Percentiles rank a stretch among this genome's conserved stretches.
phyloP scores from a whole-genome alignment of 352 stramenopile species.

The Globisporangium iwayamae region DNA sequence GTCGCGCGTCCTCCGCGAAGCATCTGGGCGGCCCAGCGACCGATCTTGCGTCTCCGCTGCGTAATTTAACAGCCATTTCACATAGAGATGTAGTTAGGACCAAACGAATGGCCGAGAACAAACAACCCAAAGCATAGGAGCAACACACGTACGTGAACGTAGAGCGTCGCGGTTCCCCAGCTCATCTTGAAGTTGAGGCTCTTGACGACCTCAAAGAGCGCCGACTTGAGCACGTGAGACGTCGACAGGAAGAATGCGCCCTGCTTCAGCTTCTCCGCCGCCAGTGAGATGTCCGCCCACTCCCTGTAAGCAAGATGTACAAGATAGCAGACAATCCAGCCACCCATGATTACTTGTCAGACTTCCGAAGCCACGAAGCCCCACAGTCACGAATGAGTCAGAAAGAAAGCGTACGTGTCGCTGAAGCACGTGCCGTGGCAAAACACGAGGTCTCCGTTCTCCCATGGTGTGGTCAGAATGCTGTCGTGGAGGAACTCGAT shows the following conservation, averaged over 20 bases:
- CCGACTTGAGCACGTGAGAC: constrained; percentile 70
- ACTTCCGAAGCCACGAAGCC: neutral
- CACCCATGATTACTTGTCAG: neutral
- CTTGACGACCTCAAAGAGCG: constrained; percentile 82
- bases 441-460: constrained; percentile 76
- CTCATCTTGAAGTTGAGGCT: constrained; percentile 75
- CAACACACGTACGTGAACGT: constrained; percentile 67
- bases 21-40: constrained; percentile 83
- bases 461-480: constrained; percentile 63
- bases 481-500: constrained; percentile 76
- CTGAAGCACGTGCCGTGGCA: constrained; percentile 85
- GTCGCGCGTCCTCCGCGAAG: constrained; percentile 70
- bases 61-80: neutral
- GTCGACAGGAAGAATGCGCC: constrained; percentile 83
- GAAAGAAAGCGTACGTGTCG: constrained; percentile 47
- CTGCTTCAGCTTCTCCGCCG: constrained; percentile 81
- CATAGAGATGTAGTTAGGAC: neutral
- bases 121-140: neutral
- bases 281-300: constrained; percentile 74
- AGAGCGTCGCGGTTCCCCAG: constrained; percentile 78
- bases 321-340: neutral
- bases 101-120: neutral
- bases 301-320: constrained; percentile 32
- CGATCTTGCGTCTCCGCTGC: constrained; percentile 77
- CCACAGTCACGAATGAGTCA: neutral